Evolutionary conservation across 2,329 filamentous ascomycete genomes (phyloP).

Genomic region (Trichoderma sp.): DNA sequence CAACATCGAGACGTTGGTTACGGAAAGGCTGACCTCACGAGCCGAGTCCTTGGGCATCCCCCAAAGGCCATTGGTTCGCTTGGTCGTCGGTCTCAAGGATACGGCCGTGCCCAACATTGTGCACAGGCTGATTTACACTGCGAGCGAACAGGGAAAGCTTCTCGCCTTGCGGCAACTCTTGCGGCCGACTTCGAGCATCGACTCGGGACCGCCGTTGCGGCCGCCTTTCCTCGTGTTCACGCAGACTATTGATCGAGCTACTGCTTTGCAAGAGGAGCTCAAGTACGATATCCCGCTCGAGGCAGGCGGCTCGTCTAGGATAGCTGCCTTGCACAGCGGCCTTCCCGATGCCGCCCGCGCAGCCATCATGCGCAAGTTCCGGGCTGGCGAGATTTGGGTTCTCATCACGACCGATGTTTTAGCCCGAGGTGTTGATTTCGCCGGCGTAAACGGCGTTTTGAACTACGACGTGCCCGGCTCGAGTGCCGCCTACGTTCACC

Average conservation of each 20-base stretch:
- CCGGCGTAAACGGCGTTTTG: conserved; percentile 90
- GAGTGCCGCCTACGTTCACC: conserved; percentile 86
- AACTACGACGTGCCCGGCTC: conserved; percentile 98
- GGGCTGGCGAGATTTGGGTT: conserved; percentile 90
- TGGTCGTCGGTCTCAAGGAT: conserved; percentile 96
- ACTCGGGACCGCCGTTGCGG: conserved; percentile 61
- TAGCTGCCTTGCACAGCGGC: conserved; percentile 86
- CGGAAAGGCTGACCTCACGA: conserved; percentile 61
- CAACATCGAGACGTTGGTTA: conserved; percentile 77
- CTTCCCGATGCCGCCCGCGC: conserved; percentile 74
- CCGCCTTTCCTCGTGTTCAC: conserved; percentile 95
- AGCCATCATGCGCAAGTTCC: conserved; percentile 82
- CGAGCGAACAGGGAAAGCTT: conserved; percentile 89
- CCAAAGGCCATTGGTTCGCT: conserved; percentile 62
- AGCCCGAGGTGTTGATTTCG: conserved; percentile 89
- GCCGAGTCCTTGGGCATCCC: conserved; percentile 37
- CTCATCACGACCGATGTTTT: conserved; percentile 94
- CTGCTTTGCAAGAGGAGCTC: conserved; percentile 82
- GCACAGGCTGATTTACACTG: conserved; percentile 86
- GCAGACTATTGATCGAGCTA: conserved; percentile 88
- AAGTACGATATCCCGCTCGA: conserved; percentile 90
- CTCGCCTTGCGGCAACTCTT: conserved; percentile 86
- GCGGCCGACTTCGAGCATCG: conserved; percentile 61
- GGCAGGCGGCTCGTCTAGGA: conserved; percentile 77
- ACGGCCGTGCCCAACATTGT: conserved; percentile 88